These are phyloP conservation scores for Blastomyces parvus DNA, from an alignment of 2,329 filamentous ascomycete species.

Conservation along the genomic window DNA sequence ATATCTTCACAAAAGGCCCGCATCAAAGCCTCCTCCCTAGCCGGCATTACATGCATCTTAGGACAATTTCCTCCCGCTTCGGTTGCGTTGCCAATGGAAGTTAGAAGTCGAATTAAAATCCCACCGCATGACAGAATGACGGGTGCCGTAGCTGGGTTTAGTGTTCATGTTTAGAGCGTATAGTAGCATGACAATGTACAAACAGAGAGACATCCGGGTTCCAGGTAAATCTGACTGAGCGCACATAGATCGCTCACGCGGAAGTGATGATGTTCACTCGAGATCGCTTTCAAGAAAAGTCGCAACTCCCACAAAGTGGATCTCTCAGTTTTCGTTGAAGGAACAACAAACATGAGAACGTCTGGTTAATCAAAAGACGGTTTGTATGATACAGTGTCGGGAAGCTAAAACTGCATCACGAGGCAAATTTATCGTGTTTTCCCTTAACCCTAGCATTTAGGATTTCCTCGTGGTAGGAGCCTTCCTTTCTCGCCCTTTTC, in stretches of 20 bases:
- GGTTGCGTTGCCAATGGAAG: background rate
- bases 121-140: background rate
- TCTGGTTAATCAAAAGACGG: background rate
- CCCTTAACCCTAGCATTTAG: constrained; percentile 82
- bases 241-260: too few relatives aligned
- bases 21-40: background rate
- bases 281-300: background rate
- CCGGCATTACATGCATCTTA: background rate
- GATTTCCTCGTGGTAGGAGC: constrained; percentile 79
- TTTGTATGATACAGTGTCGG: background rate
- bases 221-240: background rate
- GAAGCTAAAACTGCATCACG: constrained; percentile 12
- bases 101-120: background rate
- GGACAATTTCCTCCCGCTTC: background rate
- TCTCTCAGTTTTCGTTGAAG: background rate
- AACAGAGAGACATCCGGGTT: background rate
- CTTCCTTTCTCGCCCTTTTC: constrained; percentile 74
- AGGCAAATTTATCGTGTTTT: constrained; percentile 76
- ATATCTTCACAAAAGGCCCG: background rate
- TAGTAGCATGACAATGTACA: background rate
- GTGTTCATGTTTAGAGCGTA: background rate
- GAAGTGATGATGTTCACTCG: background rate
- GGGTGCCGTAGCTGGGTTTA: too few relatives aligned
- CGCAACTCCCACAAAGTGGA: background rate
- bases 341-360: background rate